These are phyloP conservation scores for Westerdykella sp. DNA, from an alignment of 2,329 filamentous ascomycete species.

Conservation along the genomic window DNA sequence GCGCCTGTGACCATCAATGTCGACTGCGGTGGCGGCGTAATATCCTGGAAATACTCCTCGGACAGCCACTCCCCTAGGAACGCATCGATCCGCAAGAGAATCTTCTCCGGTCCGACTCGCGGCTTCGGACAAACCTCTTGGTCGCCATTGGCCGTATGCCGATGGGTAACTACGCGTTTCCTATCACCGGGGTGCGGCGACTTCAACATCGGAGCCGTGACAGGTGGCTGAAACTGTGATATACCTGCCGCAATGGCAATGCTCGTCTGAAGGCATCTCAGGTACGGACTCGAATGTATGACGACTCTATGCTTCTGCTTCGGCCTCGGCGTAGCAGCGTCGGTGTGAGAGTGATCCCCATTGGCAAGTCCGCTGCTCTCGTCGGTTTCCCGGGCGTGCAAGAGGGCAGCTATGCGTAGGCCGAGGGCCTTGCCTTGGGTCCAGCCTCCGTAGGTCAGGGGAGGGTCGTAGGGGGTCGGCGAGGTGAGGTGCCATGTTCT, in stretches of 20 bases:
- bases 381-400: slow-evolving; percentile 46
- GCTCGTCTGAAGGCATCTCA: slow-evolving; percentile 88
- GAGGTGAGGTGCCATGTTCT: slow-evolving; percentile 92
- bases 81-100: slow-evolving; percentile 69
- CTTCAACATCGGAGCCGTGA: slow-evolving; percentile 19
- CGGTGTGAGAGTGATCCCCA: slow-evolving; percentile 16
- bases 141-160: not conserved
- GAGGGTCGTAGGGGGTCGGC: slow-evolving; percentile 90
- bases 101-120: slow-evolving; percentile 31
- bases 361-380: slow-evolving; percentile 35
- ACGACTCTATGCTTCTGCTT: slow-evolving; percentile 68
- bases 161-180: not conserved
- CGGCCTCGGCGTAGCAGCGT: slow-evolving; percentile 39
- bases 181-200: slow-evolving; percentile 10
- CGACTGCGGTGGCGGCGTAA: slow-evolving; percentile 80
- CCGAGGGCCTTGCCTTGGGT: slow-evolving; percentile 78
- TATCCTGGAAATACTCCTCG: slow-evolving; percentile 87
- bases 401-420: slow-evolving; percentile 70
- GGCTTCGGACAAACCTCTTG: slow-evolving; percentile 12
- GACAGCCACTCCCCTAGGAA: slow-evolving; percentile 95
- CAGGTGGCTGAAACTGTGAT: slow-evolving; percentile 52
- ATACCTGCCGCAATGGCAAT: slow-evolving; percentile 83
- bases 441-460: slow-evolving; percentile 92
- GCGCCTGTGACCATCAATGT: slow-evolving; percentile 82
- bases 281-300: slow-evolving; percentile 88